Conservation (phyloP, 116 monocot genomes). For the Papilionanthe hybrid region DNA sequence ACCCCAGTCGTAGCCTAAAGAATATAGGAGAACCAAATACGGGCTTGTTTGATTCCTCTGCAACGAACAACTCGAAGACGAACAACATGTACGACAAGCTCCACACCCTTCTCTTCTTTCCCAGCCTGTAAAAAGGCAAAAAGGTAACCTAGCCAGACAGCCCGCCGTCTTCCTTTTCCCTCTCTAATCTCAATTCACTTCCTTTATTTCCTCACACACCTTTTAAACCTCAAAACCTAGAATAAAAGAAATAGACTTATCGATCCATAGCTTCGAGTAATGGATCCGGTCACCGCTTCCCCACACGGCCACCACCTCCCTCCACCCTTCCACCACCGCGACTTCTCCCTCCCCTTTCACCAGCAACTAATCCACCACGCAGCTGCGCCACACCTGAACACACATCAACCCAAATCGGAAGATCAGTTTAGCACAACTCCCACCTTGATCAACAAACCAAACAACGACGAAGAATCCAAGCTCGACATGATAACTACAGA, state of each 20-base stretch:
- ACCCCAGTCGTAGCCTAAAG: neutral
- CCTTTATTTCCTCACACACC: too few relatives aligned
- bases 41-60: too few relatives aligned
- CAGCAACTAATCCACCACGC: slow-evolving; percentile 5
- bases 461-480: neutral
- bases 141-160: neutral
- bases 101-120: too few relatives aligned
- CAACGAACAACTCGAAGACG: neutral
- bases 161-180: too few relatives aligned
- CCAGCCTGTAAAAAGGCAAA: neutral
- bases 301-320: too few relatives aligned
- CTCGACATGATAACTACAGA: neutral
- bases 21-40: neutral
- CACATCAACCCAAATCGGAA: neutral
- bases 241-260: too few relatives aligned
- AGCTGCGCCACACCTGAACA: neutral
- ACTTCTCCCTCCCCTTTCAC: neutral
- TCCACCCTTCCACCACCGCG: neutral
- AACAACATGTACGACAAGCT: neutral
- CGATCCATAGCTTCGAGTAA: neutral
- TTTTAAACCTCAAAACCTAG: too few relatives aligned
- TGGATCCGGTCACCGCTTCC: neutral
- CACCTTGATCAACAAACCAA: neutral
- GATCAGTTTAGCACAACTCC: neutral
- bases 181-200: too few relatives aligned